Percentiles rank a stretch among this genome's conserved stretches.
These are phyloP conservation scores for Pulveroboletus ravenelii DNA, from an alignment of 768 basidiomycete genomes.

Conservation along the genomic window DNA sequence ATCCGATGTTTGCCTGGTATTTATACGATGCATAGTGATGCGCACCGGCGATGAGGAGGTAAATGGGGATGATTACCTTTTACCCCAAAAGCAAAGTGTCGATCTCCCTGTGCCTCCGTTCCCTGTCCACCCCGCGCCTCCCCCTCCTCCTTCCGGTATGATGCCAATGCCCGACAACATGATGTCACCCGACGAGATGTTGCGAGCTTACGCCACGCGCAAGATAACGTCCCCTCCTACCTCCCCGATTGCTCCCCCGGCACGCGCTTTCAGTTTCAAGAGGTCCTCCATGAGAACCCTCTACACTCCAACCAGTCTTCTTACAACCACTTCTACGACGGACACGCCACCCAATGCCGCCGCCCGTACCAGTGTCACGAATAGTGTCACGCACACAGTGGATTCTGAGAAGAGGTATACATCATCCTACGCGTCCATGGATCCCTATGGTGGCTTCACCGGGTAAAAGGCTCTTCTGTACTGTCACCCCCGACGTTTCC, in stretches of 20 bases:
- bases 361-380: conserved; percentile 4
- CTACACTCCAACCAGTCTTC: conserved; percentile 21
- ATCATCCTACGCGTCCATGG: conserved; percentile 20
- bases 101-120: conserved; percentile 33
- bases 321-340: conserved; percentile 10
- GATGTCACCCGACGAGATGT: conserved; percentile 71
- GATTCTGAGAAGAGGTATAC: conserved; percentile 25
- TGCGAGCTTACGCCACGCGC: conserved; percentile 64
- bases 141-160: conserved; percentile 32
- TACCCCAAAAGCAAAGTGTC: conserved; percentile 27
- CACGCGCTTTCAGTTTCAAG: conserved; percentile 21
- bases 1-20: neutral
- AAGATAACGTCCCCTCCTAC: conserved; percentile 32
- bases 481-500: neutral
- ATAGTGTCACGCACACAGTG: conserved; percentile 6
- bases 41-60: conserved; percentile 45
- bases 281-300: conserved; percentile 28
- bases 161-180: conserved; percentile 37
- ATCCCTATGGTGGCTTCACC: conserved; percentile 19
- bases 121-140: conserved; percentile 27
- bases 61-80: conserved; percentile 43
- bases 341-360: conserved; percentile 3
- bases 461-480: conserved; percentile 5
- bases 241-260: conserved; percentile 29
- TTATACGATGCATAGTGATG: conserved; percentile 52